Percentiles rank a stretch among this genome's conserved stretches.
Conservation (phyloP, 2,329 filamentous ascomycete species). For the Acrodontium crateriforme region DNA sequence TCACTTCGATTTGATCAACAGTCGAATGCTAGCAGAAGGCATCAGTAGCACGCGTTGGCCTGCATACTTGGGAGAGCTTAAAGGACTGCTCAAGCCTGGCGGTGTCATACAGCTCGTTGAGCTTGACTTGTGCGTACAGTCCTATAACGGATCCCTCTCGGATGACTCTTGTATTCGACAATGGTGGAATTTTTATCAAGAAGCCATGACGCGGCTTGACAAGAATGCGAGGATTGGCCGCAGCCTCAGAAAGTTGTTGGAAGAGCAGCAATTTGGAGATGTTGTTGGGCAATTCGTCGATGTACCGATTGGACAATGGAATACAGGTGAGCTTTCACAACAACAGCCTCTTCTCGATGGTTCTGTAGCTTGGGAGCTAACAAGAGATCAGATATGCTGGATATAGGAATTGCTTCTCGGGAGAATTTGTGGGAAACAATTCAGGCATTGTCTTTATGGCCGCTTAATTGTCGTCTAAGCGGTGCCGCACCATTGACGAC, state of each 20-base stretch:
- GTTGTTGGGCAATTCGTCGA: conserved; percentile 1
- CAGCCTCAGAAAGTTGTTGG: conserved; percentile 8
- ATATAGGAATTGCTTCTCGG: neutral
- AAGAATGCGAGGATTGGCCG: conserved; percentile 13
- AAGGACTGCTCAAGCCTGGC: conserved; percentile 54
- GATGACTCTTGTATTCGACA: conserved; percentile 9
- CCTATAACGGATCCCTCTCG: conserved; percentile 54
- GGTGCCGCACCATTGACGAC: neutral
- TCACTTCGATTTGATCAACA: conserved; percentile 74
- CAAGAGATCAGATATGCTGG: neutral
- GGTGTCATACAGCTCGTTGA: conserved; percentile 89
- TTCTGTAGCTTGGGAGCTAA: too few relatives aligned
- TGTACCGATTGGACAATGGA: conserved; percentile 7
- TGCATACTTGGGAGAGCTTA: conserved; percentile 63
- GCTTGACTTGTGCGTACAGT: conserved; percentile 73
- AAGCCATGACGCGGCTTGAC: conserved; percentile 7
- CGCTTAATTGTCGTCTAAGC: neutral
- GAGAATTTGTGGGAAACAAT: neutral
- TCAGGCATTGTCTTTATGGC: neutral
- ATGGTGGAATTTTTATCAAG: conserved; percentile 15
- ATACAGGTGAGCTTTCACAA: conserved; percentile 3
- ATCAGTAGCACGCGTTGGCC: conserved; percentile 62
- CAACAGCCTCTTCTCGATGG: too few relatives aligned
- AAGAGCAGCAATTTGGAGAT: conserved; percentile 9
- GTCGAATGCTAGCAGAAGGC: conserved; percentile 55